These are phyloP conservation scores for Setomelanomma holmii DNA, from an alignment of 2,329 filamentous ascomycete species.

Conservation along the genomic window DNA sequence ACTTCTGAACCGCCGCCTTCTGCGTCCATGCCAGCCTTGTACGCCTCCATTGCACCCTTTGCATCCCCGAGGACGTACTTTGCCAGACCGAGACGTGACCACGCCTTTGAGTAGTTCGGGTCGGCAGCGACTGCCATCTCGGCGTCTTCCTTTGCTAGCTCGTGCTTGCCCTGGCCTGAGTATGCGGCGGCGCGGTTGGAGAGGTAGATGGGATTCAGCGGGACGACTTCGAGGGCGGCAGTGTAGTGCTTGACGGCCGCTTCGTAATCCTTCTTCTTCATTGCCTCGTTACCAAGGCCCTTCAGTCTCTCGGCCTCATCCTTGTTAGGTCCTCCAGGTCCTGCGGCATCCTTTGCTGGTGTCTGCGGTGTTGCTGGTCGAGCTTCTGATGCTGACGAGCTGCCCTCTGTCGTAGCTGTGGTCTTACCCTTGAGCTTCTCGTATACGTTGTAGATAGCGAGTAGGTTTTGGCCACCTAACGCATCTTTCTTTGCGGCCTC, in stretches of 20 bases:
- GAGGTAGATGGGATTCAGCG: constrained; percentile 92
- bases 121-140: constrained; percentile 89
- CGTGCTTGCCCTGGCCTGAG: constrained; percentile 83
- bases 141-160: constrained; percentile 83
- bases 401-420: constrained; percentile 54
- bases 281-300: constrained; percentile 88
- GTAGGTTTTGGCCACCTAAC: constrained; percentile 83
- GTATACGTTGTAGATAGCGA: constrained; percentile 93
- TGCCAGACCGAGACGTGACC: constrained; percentile 91
- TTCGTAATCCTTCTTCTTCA: constrained; percentile 91
- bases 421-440: constrained; percentile 85
- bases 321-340: constrained; percentile 63
- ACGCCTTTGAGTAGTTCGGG: constrained; percentile 95
- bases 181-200: constrained; percentile 96
- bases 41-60: constrained; percentile 92
- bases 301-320: constrained; percentile 88
- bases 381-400: constrained; percentile 50
- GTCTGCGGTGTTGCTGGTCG: constrained; percentile 51
- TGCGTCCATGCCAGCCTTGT: constrained; percentile 88
- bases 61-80: constrained; percentile 91
- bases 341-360: constrained; percentile 38
- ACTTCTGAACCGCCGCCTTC: constrained; percentile 95
- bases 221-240: constrained; percentile 79
- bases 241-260: constrained; percentile 86
- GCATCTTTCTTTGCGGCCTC: constrained; percentile 75